Evolutionary conservation across 805 yeast species (phyloP).

Genomic region (Ogataea saltuana): DNA sequence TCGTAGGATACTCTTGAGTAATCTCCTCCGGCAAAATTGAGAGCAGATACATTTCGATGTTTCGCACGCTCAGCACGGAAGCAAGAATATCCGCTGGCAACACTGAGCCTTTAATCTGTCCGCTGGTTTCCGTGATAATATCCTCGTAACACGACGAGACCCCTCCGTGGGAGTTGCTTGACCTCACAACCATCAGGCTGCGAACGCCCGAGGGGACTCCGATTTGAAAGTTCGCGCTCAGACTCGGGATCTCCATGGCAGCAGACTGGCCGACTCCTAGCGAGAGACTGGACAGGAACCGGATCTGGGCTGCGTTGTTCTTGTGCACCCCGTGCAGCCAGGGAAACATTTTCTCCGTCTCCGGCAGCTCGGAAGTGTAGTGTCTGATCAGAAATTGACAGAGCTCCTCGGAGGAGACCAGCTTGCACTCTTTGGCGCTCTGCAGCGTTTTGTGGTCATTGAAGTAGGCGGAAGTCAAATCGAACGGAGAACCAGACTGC

Average conservation of each 20-base stretch:
- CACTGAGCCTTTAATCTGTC: conserved; percentile 55
- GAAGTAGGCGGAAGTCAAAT: conserved; percentile 24
- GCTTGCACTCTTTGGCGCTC: conserved; percentile 18
- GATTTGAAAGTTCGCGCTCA: conserved; percentile 12
- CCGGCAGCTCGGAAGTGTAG: conserved; percentile 48
- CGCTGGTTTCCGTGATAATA: conserved; percentile 41
- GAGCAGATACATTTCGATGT: conserved; percentile 30
- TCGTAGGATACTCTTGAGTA: conserved; percentile 27
- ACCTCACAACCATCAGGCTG: conserved; percentile 34
- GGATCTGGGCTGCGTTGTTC: conserved; percentile 53
- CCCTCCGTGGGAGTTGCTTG: conserved; percentile 32
- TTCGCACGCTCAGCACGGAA: conserved; percentile 38
- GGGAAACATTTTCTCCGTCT: conserved; percentile 73
- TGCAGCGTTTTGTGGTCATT: conserved; percentile 19
- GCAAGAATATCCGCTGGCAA: conserved; percentile 54
- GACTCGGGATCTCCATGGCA: background rate
- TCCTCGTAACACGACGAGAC: conserved; percentile 32
- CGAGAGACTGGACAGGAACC: conserved; percentile 38
- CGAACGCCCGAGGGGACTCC: conserved; percentile 28
- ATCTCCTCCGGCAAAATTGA: conserved; percentile 29
- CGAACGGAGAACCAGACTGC: conserved; percentile 24
- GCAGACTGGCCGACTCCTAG: conserved; percentile 11
- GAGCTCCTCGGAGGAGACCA: conserved; percentile 31
- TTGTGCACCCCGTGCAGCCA: conserved; percentile 84
- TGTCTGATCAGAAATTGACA: conserved; percentile 24